These are phyloP conservation scores for Naganishia kalamii DNA, from an alignment of 768 basidiomycete species.

Conservation along the genomic window DNA sequence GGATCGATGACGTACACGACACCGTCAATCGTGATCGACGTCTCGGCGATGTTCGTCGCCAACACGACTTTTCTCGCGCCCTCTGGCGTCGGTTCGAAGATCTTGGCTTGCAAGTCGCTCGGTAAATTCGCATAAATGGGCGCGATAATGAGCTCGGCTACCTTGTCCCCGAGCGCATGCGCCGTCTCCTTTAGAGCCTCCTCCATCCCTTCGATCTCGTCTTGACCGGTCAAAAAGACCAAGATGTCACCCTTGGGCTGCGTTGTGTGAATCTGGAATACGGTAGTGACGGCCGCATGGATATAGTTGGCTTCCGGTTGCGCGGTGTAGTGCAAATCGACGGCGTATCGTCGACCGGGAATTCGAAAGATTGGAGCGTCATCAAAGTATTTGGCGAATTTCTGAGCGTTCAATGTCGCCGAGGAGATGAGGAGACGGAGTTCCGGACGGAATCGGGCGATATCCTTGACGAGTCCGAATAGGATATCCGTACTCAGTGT, in stretches of 20 bases:
- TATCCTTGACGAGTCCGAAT: slow-evolving; percentile 98
- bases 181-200: slow-evolving; percentile 95
- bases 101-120: slow-evolving; percentile 98
- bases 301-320: slow-evolving; percentile 99
- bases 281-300: slow-evolving; percentile 95
- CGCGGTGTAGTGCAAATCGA: slow-evolving; percentile 97
- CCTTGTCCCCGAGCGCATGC: slow-evolving; percentile 89
- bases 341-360: slow-evolving; percentile 92
- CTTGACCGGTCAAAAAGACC: slow-evolving; percentile 97
- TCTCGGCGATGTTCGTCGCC: slow-evolving; percentile 99
- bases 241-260: slow-evolving; percentile 96
- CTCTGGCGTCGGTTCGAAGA: slow-evolving; percentile 96
- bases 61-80: slow-evolving; percentile 95
- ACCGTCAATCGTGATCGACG: slow-evolving; percentile 97
- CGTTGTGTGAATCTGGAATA: slow-evolving; percentile 98
- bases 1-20: slow-evolving; percentile 99
- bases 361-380: slow-evolving; percentile 91
- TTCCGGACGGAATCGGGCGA: slow-evolving; percentile 91
- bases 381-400: slow-evolving; percentile 97
- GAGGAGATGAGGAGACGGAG: slow-evolving; percentile 80
- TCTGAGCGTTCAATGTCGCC: slow-evolving; percentile 95
- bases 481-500: slow-evolving; percentile 97
- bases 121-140: slow-evolving; percentile 99
- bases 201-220: slow-evolving; percentile 95
- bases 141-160: slow-evolving; percentile 86